Conservation (phyloP, 495 filamentous ascomycete genomes). For the Penicillium macrosclerotiorum region DNA sequence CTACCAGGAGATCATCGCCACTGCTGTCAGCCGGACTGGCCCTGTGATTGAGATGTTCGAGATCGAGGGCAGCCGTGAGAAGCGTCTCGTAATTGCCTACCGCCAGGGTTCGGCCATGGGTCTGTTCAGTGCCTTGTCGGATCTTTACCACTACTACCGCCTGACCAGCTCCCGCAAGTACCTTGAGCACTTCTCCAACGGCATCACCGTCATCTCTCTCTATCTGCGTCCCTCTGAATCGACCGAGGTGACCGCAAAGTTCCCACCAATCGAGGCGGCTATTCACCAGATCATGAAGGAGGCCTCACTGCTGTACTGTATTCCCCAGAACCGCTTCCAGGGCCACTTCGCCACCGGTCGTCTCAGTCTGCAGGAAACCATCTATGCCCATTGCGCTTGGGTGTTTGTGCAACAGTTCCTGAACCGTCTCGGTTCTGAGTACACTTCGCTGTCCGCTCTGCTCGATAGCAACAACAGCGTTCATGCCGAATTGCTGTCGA, state of each 20-base stretch:
- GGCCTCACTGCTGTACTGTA: conserved; percentile 92
- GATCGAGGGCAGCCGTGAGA: conserved; percentile 85
- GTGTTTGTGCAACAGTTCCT: conserved; percentile 97
- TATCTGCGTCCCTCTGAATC: conserved; percentile 74
- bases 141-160: conserved; percentile 98
- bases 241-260: conserved; percentile 48
- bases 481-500: conserved; percentile 87
- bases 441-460: conserved; percentile 77
- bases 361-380: conserved; percentile 92
- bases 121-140: conserved; percentile 90
- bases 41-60: conserved; percentile 98
- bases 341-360: conserved; percentile 81
- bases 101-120: conserved; percentile 89
- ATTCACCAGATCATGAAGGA: conserved; percentile 99
- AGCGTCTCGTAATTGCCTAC: conserved; percentile 90
- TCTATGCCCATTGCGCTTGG: conserved; percentile 96
- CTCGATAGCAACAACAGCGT: conserved; percentile 76
- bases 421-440: conserved; percentile 91
- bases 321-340: conserved; percentile 95
- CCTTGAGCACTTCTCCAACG: conserved; percentile 98
- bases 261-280: conserved; percentile 82
- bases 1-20: conserved; percentile 87
- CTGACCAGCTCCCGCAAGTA: conserved; percentile 96
- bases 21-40: conserved; percentile 77
- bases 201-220: conserved; percentile 92